Percentiles rank a stretch among this genome's conserved stretches.
These are phyloP conservation scores for Ustilago lituana DNA, from an alignment of 1,284 basidiomycete species.

Conservation along the genomic window DNA sequence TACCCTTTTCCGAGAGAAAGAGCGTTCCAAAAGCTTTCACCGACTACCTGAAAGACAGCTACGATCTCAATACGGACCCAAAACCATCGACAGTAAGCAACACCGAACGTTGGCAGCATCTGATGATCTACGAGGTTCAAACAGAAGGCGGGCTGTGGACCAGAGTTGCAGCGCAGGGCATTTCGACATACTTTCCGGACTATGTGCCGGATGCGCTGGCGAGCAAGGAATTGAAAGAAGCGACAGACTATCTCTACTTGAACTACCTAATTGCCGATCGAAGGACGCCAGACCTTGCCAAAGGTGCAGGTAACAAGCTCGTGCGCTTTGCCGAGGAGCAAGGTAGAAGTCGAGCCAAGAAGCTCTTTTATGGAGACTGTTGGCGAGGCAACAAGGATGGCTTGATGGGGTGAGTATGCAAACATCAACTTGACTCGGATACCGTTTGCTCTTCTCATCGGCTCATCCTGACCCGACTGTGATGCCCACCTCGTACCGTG, in stretches of 20 bases:
- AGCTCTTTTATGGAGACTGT: conserved; percentile 35
- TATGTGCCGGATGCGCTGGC: conserved; percentile 16
- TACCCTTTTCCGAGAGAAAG: conserved; percentile 28
- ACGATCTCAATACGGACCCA: not conserved
- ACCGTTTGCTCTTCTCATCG: no score
- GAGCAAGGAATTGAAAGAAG: not conserved
- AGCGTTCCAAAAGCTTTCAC: not conserved
- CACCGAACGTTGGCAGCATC: conserved; percentile 9
- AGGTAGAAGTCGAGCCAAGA: conserved; percentile 7
- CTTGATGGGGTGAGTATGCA: conserved; percentile 38
- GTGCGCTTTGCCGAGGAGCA: conserved; percentile 8
- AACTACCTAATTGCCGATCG: conserved; percentile 42
- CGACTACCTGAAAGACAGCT: conserved; percentile 15
- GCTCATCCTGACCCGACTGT: no score
- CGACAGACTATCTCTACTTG: conserved; percentile 29
- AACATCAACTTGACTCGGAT: no score
- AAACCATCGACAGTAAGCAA: not conserved
- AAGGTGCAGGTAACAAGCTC: conserved; percentile 22
- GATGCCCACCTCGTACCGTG: not conserved
- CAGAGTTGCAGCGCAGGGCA: conserved; percentile 21
- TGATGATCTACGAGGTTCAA: conserved; percentile 22
- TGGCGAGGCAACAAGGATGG: conserved; percentile 42
- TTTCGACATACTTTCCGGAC: conserved; percentile 10
- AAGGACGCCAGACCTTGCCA: conserved; percentile 20
- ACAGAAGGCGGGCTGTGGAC: conserved; percentile 11